These are phyloP conservation scores for Aureobasidium sp. DNA, from an alignment of 2,329 filamentous ascomycete species.

Conservation along the genomic window DNA sequence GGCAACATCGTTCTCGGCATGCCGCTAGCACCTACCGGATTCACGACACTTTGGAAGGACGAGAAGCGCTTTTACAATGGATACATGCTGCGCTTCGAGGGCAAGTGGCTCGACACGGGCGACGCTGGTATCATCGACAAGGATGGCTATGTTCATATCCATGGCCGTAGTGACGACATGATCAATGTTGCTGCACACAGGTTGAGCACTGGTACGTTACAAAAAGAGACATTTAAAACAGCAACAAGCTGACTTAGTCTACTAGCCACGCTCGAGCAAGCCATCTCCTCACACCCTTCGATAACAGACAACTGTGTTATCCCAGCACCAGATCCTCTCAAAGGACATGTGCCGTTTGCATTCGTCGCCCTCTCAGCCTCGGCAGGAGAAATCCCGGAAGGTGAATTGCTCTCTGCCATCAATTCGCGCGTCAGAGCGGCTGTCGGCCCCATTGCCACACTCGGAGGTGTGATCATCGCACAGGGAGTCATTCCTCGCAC, in stretches of 20 bases:
- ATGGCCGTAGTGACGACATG: constrained; percentile 69
- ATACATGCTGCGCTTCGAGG: constrained; percentile 75
- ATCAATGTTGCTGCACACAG: constrained; percentile 95
- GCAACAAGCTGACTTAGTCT: neutral
- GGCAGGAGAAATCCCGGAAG: constrained; percentile 20
- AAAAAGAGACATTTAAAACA: neutral
- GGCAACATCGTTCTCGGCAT: constrained; percentile 84
- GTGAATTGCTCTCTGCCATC: constrained; percentile 55
- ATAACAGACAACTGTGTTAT: constrained; percentile 84
- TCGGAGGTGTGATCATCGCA: constrained; percentile 81
- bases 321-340: constrained; percentile 75
- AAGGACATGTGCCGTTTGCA: constrained; percentile 87
- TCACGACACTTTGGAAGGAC: constrained; percentile 80
- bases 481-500: constrained; percentile 88
- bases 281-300: constrained; percentile 69
- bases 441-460: constrained; percentile 78
- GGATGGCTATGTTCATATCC: constrained; percentile 56
- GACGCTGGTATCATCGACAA: constrained; percentile 81
- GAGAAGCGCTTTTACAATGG: constrained; percentile 78
- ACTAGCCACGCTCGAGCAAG: constrained; percentile 79
- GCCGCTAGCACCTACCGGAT: constrained; percentile 77
- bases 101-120: constrained; percentile 83
- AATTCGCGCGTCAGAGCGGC: constrained; percentile 67
- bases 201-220: constrained; percentile 67
- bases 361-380: constrained; percentile 59